Evolutionary conservation across 2,329 filamentous ascomycete species (phyloP).

Genomic region (Ophiostoma quercus): DNA sequence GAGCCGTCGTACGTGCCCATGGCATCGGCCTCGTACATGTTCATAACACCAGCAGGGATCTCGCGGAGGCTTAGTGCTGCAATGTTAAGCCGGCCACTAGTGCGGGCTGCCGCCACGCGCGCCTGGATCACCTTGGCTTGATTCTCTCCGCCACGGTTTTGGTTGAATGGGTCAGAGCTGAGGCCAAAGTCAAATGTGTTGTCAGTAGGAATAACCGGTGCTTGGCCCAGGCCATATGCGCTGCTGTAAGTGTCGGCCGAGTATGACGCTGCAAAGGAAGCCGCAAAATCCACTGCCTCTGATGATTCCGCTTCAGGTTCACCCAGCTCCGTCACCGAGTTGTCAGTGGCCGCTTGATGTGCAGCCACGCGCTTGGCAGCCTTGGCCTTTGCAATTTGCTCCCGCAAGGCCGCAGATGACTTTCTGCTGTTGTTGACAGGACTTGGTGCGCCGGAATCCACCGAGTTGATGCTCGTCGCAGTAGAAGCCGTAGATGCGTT

Average conservation of each 20-base stretch:
- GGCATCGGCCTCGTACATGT: constrained; percentile 80
- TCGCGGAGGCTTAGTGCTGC: constrained; percentile 73
- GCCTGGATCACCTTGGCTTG: constrained; percentile 65
- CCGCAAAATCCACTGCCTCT: constrained; percentile 12
- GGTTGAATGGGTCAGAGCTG: constrained; percentile 65
- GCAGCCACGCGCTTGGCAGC: constrained; percentile 62
- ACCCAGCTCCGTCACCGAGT: neutral
- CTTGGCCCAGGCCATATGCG: constrained; percentile 27
- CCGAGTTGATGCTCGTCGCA: constrained; percentile 35
- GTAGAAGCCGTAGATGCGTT: constrained; percentile 38
- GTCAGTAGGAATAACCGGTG: constrained; percentile 45
- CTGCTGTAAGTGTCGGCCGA: neutral
- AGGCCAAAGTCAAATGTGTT: constrained; percentile 55
- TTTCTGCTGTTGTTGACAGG: constrained; percentile 43
- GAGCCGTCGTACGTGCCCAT: constrained; percentile 58
- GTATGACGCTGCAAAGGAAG: constrained; percentile 26
- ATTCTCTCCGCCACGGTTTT: constrained; percentile 51
- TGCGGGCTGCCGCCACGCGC: constrained; percentile 66
- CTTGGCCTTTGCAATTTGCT: constrained; percentile 90
- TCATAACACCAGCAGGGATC: constrained; percentile 75
- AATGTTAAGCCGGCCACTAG: constrained; percentile 80
- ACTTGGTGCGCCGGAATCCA: constrained; percentile 30
- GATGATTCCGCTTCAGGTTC: neutral
- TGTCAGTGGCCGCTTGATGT: constrained; percentile 22
- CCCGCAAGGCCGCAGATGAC: constrained; percentile 74